Evolutionary conservation across 495 filamentous ascomycete species (phyloP).

Genomic region (Tuber umbilicatum): DNA sequence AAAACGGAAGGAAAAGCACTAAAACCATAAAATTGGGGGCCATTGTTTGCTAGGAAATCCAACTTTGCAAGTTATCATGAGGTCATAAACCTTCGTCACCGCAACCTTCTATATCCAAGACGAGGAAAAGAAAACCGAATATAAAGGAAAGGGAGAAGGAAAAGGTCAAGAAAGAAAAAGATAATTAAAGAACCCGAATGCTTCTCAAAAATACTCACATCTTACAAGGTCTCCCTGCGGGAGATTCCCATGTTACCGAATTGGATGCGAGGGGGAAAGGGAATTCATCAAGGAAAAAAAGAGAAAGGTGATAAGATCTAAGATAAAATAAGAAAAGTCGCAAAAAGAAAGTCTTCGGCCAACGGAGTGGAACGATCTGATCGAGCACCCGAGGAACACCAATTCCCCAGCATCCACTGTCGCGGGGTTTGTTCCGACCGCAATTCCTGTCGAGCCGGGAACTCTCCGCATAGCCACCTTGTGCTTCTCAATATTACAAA

Average conservation of each 20-base stretch:
- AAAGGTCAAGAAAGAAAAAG: constrained; percentile 19
- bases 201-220: not conserved
- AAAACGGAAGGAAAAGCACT: constrained; percentile 17
- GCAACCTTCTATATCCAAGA: constrained; percentile 32
- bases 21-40: constrained; percentile 12
- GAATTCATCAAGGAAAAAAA: not conserved
- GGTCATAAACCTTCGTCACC: constrained; percentile 34
- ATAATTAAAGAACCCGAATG: not conserved
- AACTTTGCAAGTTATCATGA: constrained; percentile 7
- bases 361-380: not conserved
- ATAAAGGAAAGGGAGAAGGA: constrained; percentile 18
- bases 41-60: not conserved
- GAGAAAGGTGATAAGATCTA: not conserved
- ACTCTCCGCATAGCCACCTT: constrained; percentile 1
- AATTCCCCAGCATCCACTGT: not conserved
- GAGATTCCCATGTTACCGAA: not conserved
- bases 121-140: constrained; percentile 16
- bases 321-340: not conserved
- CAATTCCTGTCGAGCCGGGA: not conserved
- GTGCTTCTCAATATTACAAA: constrained; percentile 36
- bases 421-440: not conserved
- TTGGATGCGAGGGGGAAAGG: not conserved
- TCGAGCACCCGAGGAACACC: not conserved
- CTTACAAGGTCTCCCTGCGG: not conserved
- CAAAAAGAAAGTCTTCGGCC: not conserved